A percentile compares a stretch with the other conserved stretches of the same genome.
These are phyloP conservation scores for Penicillium flavigenum DNA, from an alignment of 495 filamentous ascomycete genomes.

Conservation along the genomic window DNA sequence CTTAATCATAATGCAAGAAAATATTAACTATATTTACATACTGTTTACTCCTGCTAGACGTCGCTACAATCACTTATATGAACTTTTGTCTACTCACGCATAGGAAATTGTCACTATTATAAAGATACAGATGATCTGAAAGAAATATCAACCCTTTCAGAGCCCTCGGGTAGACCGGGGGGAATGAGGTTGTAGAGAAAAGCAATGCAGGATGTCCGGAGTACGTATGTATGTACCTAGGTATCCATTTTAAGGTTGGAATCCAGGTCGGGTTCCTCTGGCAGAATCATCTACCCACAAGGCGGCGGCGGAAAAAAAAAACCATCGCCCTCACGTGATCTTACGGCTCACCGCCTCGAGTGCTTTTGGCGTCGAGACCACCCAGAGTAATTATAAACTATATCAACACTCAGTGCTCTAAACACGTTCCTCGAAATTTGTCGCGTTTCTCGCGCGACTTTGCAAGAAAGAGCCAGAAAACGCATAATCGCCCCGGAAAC, in stretches of 20 bases:
- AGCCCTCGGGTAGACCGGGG: background rate
- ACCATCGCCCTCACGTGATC: background rate
- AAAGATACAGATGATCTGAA: background rate
- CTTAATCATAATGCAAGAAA: conserved; percentile 39
- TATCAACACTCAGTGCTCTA: background rate
- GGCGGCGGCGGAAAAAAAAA: background rate
- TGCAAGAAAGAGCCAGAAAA: background rate
- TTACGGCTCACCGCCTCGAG: background rate
- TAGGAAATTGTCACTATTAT: background rate
- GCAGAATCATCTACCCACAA: background rate
- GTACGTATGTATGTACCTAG: no score
- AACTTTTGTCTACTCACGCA: background rate
- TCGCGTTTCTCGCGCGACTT: background rate
- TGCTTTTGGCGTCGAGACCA: no score
- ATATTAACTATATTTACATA: background rate
- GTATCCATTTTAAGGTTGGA: no score
- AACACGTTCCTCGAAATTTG: background rate
- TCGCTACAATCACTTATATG: background rate
- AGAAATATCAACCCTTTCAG: background rate
- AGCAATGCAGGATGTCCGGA: no score
- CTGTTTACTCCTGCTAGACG: background rate
- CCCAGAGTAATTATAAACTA: background rate
- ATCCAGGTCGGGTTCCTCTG: background rate
- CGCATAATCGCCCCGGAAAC: background rate
- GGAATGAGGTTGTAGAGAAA: no score